Conservation (phyloP, 2,329 filamentous ascomycete genomes). For the Neurospora crassa region DNA sequence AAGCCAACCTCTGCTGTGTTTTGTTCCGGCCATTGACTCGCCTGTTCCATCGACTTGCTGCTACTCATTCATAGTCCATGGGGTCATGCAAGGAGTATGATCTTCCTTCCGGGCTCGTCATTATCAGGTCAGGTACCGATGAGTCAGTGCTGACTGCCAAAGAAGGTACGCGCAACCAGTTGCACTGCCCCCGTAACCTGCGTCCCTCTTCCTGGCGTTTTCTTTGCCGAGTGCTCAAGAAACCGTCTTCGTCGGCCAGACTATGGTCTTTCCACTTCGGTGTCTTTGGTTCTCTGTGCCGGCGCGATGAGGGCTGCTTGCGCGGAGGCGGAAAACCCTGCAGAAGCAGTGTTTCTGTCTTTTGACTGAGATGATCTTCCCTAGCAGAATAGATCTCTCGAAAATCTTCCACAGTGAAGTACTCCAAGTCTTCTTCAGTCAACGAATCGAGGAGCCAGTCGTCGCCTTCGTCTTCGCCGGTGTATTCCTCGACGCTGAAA, state of each 20-base stretch:
- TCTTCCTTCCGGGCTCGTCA: neutral
- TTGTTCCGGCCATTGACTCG: too few relatives aligned
- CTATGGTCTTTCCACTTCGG: neutral
- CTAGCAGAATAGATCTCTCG: neutral
- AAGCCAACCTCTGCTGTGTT: too few relatives aligned
- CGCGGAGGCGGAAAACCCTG: too few relatives aligned
- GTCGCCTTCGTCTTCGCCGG: neutral
- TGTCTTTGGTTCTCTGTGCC: neutral
- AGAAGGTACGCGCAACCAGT: neutral
- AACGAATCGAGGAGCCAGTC: neutral
- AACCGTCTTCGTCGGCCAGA: neutral
- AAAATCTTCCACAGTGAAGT: neutral
- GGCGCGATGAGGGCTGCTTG: neutral
- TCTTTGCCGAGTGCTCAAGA: fast-evolving
- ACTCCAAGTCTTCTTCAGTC: neutral
- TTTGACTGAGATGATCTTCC: neutral
- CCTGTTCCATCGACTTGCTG: too few relatives aligned
- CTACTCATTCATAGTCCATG: neutral
- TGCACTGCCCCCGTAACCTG: neutral
- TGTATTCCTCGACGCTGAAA: neutral
- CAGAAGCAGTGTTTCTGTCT: neutral
- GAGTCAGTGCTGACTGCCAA: neutral
- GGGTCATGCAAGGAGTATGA: neutral
- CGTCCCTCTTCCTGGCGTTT: neutral
- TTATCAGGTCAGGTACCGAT: neutral